These are phyloP conservation scores for Solioccasus polychromus DNA, from an alignment of 768 basidiomycete genomes.

Conservation along the genomic window DNA sequence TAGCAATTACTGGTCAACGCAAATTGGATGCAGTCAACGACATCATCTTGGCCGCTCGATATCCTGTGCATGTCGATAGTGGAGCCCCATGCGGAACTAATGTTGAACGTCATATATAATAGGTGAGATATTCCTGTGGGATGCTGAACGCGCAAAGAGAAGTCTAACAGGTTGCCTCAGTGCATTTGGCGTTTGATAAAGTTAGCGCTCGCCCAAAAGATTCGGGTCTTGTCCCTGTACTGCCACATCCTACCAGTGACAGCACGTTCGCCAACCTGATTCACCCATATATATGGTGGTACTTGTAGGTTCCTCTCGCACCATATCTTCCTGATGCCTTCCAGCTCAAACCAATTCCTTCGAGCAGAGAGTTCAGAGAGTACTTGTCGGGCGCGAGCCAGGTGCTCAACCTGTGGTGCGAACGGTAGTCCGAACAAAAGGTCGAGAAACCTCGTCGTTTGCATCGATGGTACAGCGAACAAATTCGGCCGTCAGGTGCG, in stretches of 20 bases:
- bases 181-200: not conserved
- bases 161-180: too few relatives aligned
- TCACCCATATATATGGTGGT: not conserved
- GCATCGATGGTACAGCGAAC: slow-evolving; percentile 20
- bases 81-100: too few relatives aligned
- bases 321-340: not conserved
- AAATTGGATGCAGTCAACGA: too few relatives aligned
- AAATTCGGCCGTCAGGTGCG: slow-evolving; percentile 18
- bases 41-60: too few relatives aligned
- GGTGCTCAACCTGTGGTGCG: slow-evolving; percentile 10
- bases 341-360: slow-evolving; percentile 5
- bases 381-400: not conserved
- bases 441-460: slow-evolving; percentile 15
- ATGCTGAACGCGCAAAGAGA: too few relatives aligned
- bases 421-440: not conserved
- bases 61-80: too few relatives aligned
- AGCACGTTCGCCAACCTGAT: not conserved
- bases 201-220: not conserved
- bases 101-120: too few relatives aligned
- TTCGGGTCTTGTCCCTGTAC: not conserved
- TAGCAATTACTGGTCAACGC: too few relatives aligned
- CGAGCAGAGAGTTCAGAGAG: slow-evolving; percentile 1
- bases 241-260: not conserved
- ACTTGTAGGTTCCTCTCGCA: not conserved
- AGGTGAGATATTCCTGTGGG: too few relatives aligned